phyloP scores from a whole-genome alignment of 2,329 filamentous ascomycete species.

The Pseudocercospora macadamiae region DNA sequence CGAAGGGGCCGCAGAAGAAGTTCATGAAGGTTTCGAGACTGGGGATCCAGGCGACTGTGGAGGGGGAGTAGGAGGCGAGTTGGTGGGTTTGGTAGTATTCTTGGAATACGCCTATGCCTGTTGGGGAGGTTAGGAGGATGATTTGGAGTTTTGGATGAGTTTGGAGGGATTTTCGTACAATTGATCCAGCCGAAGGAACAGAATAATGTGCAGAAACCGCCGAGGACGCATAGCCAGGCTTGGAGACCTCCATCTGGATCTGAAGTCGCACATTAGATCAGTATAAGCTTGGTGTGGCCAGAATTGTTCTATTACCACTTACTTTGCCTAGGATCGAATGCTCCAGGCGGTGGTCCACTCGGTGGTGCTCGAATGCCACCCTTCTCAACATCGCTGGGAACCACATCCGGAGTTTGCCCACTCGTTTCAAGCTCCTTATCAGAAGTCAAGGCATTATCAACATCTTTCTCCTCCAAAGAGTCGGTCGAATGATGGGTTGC shows the following conservation, averaged over 20 bases:
- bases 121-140: background rate
- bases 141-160: background rate
- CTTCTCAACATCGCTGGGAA: constrained; percentile 11
- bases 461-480: constrained; percentile 5
- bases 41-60: constrained; percentile 51
- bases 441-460: background rate
- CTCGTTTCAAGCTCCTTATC: background rate
- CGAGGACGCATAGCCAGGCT: constrained; percentile 42
- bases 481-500: constrained; percentile 2
- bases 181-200: constrained; percentile 49
- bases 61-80: constrained; percentile 43
- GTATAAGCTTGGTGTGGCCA: background rate
- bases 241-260: constrained; percentile 42
- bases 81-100: constrained; percentile 51
- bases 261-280: background rate
- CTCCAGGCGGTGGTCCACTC: constrained; percentile 17
- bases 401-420: too few relatives aligned
- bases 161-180: background rate
- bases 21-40: constrained; percentile 53
- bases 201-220: constrained; percentile 43
- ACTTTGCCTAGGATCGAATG: constrained; percentile 28
- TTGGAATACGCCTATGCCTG: constrained; percentile 49
- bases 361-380: background rate
- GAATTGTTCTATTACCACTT: background rate
- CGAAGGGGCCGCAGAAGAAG: constrained; percentile 60